A percentile compares a stretch with the other conserved stretches of the same genome.
Conservation (phyloP, 805 yeast genomes). For the Candida patagonica region DNA sequence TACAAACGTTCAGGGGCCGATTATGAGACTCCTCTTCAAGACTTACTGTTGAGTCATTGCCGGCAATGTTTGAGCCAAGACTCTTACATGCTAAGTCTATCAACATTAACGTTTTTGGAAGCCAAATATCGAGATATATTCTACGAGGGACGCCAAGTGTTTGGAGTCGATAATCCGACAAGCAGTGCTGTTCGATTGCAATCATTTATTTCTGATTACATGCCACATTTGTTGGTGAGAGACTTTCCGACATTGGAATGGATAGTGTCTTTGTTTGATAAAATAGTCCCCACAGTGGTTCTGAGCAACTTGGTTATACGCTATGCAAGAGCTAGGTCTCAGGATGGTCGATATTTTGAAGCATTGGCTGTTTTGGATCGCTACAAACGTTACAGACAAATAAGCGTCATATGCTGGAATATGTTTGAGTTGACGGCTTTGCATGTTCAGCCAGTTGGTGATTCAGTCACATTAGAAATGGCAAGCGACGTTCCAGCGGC, state of each 20-base stretch:
- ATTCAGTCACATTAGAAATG: slow-evolving; percentile 7
- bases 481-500: slow-evolving; percentile 8
- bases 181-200: neutral
- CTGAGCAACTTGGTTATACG: neutral
- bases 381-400: slow-evolving; percentile 14
- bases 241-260: neutral
- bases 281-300: neutral
- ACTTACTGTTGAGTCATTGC: slow-evolving; percentile 21
- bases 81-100: neutral
- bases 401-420: slow-evolving; percentile 20
- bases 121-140: neutral
- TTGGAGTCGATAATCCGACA: neutral
- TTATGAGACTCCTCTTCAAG: slow-evolving; percentile 15
- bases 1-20: slow-evolving; percentile 13
- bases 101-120: neutral
- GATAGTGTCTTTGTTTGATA: neutral
- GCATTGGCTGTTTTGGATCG: slow-evolving; percentile 21
- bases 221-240: neutral
- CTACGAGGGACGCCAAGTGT: neutral
- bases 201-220: neutral
- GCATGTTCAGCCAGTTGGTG: slow-evolving; percentile 9
- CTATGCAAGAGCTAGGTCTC: neutral
- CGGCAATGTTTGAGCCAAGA: slow-evolving; percentile 15
- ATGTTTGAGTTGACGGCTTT: slow-evolving; percentile 20
- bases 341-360: slow-evolving; percentile 9